A percentile compares a stretch with the other conserved stretches of the same genome.
Conservation (phyloP, 208 protist genomes). For the Leishmania amazonensis region DNA sequence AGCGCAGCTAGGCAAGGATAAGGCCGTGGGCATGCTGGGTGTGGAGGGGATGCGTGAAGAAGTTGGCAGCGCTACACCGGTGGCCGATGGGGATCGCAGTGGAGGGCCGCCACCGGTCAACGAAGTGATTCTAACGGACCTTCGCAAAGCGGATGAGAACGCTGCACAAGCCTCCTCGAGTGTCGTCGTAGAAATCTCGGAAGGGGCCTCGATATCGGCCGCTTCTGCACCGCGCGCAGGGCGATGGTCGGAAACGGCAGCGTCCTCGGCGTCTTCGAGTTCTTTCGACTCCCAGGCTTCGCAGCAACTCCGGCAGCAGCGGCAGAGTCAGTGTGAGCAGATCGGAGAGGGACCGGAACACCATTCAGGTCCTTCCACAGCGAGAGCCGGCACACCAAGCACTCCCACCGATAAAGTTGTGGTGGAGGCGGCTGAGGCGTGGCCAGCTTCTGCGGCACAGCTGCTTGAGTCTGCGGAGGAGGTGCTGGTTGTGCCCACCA, state of each 20-base stretch:
- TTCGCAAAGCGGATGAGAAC: not conserved
- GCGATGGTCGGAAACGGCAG: not conserved
- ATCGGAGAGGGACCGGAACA: not conserved
- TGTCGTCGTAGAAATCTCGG: not conserved
- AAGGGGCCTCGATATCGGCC: not conserved
- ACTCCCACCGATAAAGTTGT: not conserved
- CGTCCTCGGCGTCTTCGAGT: not conserved
- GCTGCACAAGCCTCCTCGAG: not conserved
- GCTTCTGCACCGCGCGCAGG: not conserved
- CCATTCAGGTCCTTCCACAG: not conserved
- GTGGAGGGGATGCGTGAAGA: not conserved
- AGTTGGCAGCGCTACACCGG: not conserved
- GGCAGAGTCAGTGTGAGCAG: not conserved
- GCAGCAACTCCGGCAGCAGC: not conserved
- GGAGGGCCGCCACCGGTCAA: not conserved
- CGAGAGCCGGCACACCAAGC: not conserved
- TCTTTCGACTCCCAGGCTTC: not conserved
- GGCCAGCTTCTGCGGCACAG: not conserved
- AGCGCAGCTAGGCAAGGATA: not conserved
- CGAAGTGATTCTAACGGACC: not conserved
- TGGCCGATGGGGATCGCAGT: not conserved
- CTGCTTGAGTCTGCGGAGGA: constrained; percentile 15
- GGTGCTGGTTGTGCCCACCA: constrained; percentile 1
- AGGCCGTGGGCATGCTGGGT: not conserved
- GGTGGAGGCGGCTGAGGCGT: not conserved